Conservation (phyloP, 192 early-diverging fungal species). For the Backusella morwellensis region DNA sequence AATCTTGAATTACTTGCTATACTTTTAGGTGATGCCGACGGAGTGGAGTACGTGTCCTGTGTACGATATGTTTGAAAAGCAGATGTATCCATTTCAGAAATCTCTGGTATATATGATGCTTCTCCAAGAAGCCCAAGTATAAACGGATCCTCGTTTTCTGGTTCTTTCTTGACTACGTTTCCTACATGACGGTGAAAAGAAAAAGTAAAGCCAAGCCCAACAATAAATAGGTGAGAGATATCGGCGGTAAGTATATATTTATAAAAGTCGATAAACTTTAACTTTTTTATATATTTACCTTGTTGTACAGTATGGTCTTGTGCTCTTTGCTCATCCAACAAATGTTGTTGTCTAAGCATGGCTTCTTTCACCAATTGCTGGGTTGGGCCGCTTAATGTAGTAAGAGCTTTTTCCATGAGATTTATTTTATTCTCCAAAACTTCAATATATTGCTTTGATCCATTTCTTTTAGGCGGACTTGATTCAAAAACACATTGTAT, state of each 20-base stretch:
- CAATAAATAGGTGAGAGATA: background rate
- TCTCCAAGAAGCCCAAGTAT: background rate
- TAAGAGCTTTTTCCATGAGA: constrained; percentile 9
- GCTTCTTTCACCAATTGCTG: constrained; percentile 9
- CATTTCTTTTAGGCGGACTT: constrained; percentile 11
- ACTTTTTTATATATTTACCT: constrained; percentile 3
- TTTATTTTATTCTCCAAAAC: background rate
- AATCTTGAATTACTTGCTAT: constrained; percentile 6
- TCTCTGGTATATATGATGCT: background rate
- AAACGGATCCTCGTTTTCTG: background rate
- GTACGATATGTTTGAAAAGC: background rate
- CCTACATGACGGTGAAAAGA: background rate
- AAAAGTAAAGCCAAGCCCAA: background rate
- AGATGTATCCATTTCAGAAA: background rate
- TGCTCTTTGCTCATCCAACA: background rate
- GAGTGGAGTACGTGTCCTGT: background rate
- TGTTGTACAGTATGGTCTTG: constrained; percentile 7
- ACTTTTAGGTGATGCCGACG: constrained; percentile 5
- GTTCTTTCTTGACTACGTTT: background rate
- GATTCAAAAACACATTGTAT: constrained; percentile 18
- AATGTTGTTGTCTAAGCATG: background rate
- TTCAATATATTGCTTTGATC: constrained; percentile 18
- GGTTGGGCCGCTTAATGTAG: background rate
- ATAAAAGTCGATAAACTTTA: background rate
- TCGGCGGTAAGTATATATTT: background rate